Base-by-base conservation (phyloP, 2,329 filamentous ascomycete species). In the Aureobasidium sp. region DNA sequence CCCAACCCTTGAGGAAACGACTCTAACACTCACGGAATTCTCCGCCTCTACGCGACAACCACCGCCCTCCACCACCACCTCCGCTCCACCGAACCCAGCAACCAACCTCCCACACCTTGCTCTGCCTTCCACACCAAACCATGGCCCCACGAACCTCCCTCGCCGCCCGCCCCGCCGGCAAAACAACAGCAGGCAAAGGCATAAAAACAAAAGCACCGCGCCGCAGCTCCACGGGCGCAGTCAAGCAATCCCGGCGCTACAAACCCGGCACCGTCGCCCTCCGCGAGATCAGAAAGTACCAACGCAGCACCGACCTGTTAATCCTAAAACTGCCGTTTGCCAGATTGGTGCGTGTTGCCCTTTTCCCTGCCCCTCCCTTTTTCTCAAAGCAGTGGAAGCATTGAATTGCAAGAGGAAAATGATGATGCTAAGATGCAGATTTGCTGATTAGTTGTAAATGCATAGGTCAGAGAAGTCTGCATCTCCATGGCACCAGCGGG, bases 311-410 rank as follows among this genome's bases (percentile, higher is more conserved):
- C 57, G 92, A 97, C 82, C 87, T 99, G 57, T 82, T 99, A 71
- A 91, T 99, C 80, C 87, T 90, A 80, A 97, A 97, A 84, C 88
- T 97, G 67, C 94, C 94, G 65, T 99, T 99, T 84, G 91, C 97
- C 82, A 90, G 94, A 77, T 83, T 99, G 76, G 94, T 80, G 70
- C 49, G 76, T 66, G n/a, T 2, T 3, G n/a, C 3, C 5, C 34
- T 22, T 29, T 56, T 15, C 45, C 5, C 12, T 20, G 11, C 29
- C 14, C 36, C 12, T 15, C 49, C 7, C 12, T 9, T 44, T 44
- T 22, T 56, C 2, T 14, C 20, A 14, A 25, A 25, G 22, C 22
- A 25, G 22, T 25, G 22, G 22, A 25, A 25, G 22, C 22, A 1
- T 25, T 25, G 22, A 25, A 25, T 25, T 25, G 22, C 22, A 25